These are phyloP conservation scores for Stipa capillata DNA, from an alignment of 176 grass and related monocot genomes.

Conservation along the genomic window DNA sequence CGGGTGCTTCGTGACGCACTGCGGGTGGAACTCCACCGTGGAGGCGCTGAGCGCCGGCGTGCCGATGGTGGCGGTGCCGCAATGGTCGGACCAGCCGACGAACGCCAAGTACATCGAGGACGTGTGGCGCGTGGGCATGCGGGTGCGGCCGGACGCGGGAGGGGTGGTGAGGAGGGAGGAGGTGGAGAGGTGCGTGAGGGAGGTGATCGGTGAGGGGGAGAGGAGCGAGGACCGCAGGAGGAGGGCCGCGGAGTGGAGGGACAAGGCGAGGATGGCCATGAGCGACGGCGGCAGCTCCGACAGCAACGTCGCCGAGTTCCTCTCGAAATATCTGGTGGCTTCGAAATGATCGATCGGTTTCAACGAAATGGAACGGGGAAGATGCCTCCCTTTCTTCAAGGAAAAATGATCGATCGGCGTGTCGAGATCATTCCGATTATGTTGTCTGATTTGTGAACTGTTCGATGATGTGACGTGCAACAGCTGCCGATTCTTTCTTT, in stretches of 20 bases:
- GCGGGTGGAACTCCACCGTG: slow-evolving; percentile 60
- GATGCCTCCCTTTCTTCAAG: no score
- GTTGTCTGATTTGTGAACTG: no score
- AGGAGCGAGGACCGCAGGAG: slow-evolving; percentile 13
- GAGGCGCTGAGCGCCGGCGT: slow-evolving; percentile 4
- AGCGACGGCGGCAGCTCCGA: slow-evolving; percentile 39
- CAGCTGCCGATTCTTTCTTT: no score
- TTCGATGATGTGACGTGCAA: no score
- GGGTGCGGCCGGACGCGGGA: not conserved
- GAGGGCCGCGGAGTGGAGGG: slow-evolving; percentile 19
- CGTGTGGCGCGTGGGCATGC: slow-evolving; percentile 31
- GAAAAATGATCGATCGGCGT: no score
- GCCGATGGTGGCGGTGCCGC: slow-evolving; percentile 31
- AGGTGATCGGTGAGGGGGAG: slow-evolving; percentile 17
- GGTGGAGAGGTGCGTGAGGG: not conserved
- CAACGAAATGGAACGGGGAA: no score
- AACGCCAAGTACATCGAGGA: slow-evolving; percentile 81
- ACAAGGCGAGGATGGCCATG: slow-evolving; percentile 33
- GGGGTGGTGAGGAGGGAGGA: not conserved
- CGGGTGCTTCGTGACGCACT: slow-evolving; percentile 55
- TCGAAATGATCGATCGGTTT: no score
- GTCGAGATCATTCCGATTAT: no score
- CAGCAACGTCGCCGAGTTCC: slow-evolving; percentile 33
- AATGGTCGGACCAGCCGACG: slow-evolving; percentile 57
- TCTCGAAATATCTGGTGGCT: no score